Evolutionary conservation across 768 basidiomycete species (phyloP).

Genomic region (Collybia nuda): DNA sequence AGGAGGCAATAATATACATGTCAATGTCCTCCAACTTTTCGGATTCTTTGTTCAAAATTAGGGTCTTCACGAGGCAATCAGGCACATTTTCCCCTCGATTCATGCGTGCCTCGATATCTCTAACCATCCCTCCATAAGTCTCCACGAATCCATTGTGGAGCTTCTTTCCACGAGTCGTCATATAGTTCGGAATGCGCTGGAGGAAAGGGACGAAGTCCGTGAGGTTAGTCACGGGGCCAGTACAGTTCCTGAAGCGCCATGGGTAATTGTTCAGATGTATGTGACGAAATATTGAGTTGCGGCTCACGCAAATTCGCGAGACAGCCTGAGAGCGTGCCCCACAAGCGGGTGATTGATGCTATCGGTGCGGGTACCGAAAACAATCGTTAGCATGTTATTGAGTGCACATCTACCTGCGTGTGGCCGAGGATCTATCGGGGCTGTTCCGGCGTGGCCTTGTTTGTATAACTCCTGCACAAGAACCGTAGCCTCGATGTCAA

Average conservation of each 20-base stretch:
- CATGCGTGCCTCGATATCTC: constrained; percentile 33
- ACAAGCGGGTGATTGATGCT: constrained; percentile 36
- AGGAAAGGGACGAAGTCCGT: constrained; percentile 43
- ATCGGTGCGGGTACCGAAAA: constrained; percentile 41
- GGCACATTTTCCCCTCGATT: constrained; percentile 35
- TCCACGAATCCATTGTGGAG: constrained; percentile 37
- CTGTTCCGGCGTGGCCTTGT: constrained; percentile 25
- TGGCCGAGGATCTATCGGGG: constrained; percentile 36
- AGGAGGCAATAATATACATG: constrained; percentile 37
- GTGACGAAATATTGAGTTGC: constrained; percentile 2
- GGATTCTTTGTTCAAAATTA: constrained; percentile 29
- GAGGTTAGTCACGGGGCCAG: constrained; percentile 42
- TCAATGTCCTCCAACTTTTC: constrained; percentile 37
- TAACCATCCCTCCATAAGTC: constrained; percentile 37
- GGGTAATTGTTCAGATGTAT: constrained; percentile 1
- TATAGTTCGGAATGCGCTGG: constrained; percentile 38
- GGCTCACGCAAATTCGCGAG: constrained; percentile 45
- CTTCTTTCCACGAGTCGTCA: constrained; percentile 33
- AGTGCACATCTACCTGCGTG: constrained; percentile 35
- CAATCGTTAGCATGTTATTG: constrained; percentile 45
- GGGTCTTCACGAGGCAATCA: constrained; percentile 41
- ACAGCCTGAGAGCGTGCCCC: constrained; percentile 30
- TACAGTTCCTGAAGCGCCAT: constrained; percentile 30
- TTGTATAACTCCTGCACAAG: constrained; percentile 36
- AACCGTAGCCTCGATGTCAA: constrained; percentile 39